Evolutionary conservation across 306 rosid genomes (phyloP), one percentile per base, ranked within the genome.

Genomic region (Castanea crenata): DNA sequence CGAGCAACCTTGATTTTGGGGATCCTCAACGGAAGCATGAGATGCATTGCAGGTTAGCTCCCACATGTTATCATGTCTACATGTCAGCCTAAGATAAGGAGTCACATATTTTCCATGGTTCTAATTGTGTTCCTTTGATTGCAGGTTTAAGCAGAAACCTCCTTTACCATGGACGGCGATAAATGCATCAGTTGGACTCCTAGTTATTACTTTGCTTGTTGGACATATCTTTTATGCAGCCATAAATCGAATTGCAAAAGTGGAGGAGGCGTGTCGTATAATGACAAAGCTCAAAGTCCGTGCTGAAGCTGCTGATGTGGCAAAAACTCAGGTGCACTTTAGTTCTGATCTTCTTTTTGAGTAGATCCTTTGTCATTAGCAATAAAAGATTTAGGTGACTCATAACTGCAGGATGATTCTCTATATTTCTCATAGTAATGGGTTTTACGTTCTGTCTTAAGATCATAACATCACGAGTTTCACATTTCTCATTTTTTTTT

Each of bases 261-360:
- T 95, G 73, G 98, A 95, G 87, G 89, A 89, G 69, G 99, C 87
- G 83, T 91, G 69, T 85, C 78, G 77, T 11, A 18, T 78, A 85
- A 91, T 92, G 99, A 81, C 54, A 77, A 77, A 74, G 85, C 97
- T 95, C 80, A 91, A 78, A 88, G 83, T 25, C 75, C 96, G 90
- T 27, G 98, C 99, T 77, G 96, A 95, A 88, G 99, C 98, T 80
- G 99, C 99, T 57, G 99, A 95, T 84, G 97, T 95, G 69, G 99
- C 99, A 71, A 95, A 92, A 85, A 91, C 98, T 76, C 98, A 95
- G 92, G 97, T 92, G 73, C 69, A 23, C 38, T 83, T 74, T 79
- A 32, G 78, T 86, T 80, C 61, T 63, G 67, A 38, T 71, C 68
- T 18, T n/a, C 3, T 34, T 29, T 57, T n/a, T 46, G 69, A 19